Conservation (phyloP, 768 basidiomycete genomes). For the Amanita rubescens region DNA sequence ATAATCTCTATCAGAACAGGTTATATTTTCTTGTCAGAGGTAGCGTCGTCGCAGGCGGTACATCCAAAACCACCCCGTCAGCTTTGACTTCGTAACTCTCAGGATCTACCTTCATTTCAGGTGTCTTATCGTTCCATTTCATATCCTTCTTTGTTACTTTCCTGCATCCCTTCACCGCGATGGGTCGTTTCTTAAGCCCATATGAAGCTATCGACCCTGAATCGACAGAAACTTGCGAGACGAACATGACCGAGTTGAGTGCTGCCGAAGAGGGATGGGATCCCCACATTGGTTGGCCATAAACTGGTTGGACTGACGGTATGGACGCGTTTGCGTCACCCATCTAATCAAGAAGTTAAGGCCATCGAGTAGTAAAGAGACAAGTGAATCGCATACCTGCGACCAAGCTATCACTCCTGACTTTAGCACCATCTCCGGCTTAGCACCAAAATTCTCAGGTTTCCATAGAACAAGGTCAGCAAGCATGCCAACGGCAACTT, state of each 20-base stretch:
- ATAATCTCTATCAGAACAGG: slow-evolving; percentile 45
- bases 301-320: slow-evolving; percentile 88
- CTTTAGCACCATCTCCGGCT: slow-evolving; percentile 93
- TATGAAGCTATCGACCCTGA: slow-evolving; percentile 56
- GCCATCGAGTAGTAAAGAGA: background rate
- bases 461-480: slow-evolving; percentile 97
- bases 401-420: slow-evolving; percentile 90
- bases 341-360: slow-evolving; percentile 46
- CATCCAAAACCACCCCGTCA: slow-evolving; percentile 70
- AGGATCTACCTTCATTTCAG: slow-evolving; percentile 84
- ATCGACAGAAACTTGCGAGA: slow-evolving; percentile 63
- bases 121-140: slow-evolving; percentile 86
- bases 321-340: slow-evolving; percentile 97
- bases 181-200: slow-evolving; percentile 37
- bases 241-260: slow-evolving; percentile 80
- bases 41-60: slow-evolving; percentile 62
- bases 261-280: slow-evolving; percentile 69
- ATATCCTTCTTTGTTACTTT: slow-evolving; percentile 77
- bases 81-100: slow-evolving; percentile 86
- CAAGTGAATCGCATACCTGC: slow-evolving; percentile 42
- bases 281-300: slow-evolving; percentile 93
- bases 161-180: slow-evolving; percentile 73
- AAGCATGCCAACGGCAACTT: slow-evolving; percentile 71
- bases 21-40: slow-evolving; percentile 74
- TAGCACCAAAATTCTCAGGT: slow-evolving; percentile 86